These are phyloP conservation scores for Cystobasidium pallidum DNA, from an alignment of 1,284 basidiomycete species.

Conservation along the genomic window DNA sequence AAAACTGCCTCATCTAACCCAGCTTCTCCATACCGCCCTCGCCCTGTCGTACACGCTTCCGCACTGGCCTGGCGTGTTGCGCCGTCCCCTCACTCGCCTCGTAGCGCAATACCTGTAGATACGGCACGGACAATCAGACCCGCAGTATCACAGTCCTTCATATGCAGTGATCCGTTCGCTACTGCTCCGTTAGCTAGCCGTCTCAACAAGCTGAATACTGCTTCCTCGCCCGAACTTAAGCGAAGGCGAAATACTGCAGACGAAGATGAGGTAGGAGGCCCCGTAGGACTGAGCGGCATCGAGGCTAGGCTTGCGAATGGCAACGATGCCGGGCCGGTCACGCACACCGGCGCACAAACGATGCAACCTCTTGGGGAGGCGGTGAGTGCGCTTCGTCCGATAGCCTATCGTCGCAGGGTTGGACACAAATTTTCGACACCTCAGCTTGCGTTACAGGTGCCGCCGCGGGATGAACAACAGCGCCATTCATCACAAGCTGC, in stretches of 20 bases:
- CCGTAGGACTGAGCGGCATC: background rate
- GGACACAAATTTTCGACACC: constrained; percentile 5
- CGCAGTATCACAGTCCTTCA: constrained; percentile 42
- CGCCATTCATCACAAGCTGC: constrained; percentile 41
- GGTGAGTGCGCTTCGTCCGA: background rate
- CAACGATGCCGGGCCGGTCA: constrained; percentile 3
- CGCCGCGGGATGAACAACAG: constrained; percentile 25
- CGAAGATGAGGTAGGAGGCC: background rate
- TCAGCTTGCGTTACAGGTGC: constrained; percentile 22
- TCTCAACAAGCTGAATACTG: constrained; percentile 19
- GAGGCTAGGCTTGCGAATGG: background rate
- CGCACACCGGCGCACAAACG: background rate
- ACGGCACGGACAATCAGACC: constrained; percentile 33
- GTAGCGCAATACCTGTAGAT: constrained; percentile 37
- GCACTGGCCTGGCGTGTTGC: constrained; percentile 47
- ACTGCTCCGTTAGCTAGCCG: constrained; percentile 10
- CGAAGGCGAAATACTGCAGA: constrained; percentile 33
- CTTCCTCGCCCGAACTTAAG: constrained; percentile 33
- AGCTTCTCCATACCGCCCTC: constrained; percentile 35
- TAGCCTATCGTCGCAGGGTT: constrained; percentile 29
- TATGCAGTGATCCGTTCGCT: constrained; percentile 43
- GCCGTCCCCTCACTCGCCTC: constrained; percentile 48
- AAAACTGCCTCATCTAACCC: constrained; percentile 28
- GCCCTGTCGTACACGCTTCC: constrained; percentile 43
- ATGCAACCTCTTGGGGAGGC: background rate